Percentiles rank a stretch among this genome's conserved stretches.
Conservation (phyloP, 208 protist genomes). For the Wallacemonas collosoma region DNA sequence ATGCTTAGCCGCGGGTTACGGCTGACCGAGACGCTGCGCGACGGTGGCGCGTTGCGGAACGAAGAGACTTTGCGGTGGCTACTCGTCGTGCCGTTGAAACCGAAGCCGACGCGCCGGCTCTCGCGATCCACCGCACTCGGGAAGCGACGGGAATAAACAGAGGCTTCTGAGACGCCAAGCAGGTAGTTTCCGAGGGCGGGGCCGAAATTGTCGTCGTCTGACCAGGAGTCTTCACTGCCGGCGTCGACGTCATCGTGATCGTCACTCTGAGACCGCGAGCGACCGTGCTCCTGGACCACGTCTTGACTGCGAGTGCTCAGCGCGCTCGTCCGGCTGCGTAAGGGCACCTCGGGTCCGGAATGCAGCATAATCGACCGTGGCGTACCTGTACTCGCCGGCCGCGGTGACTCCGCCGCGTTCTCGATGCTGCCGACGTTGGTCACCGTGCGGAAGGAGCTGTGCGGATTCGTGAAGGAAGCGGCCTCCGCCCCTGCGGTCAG, state of each 20-base stretch:
- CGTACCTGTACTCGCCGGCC: not conserved
- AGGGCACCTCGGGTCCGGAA: not conserved
- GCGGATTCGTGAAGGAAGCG: not conserved
- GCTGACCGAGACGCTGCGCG: not conserved
- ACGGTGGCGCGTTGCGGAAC: not conserved
- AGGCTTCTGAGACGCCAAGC: slow-evolving; percentile 10
- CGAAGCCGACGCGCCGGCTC: slow-evolving; percentile 16
- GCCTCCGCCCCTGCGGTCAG: not conserved
- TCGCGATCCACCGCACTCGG: not conserved
- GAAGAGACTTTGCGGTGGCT: not conserved
- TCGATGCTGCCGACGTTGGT: not conserved
- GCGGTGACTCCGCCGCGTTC: not conserved
- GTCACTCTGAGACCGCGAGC: not conserved
- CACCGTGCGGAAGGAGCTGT: not conserved
- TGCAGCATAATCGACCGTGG: slow-evolving; percentile 14
- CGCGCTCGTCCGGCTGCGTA: not conserved
- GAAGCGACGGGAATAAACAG: slow-evolving; percentile 8
- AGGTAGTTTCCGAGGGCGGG: slow-evolving; percentile 1
- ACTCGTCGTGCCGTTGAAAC: slow-evolving; percentile 20
- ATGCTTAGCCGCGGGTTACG: slow-evolving; percentile 3
- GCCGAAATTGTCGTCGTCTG: slow-evolving; percentile 9
- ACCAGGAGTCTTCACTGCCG: slow-evolving; percentile 26
- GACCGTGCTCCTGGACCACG: not conserved
- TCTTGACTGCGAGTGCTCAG: slow-evolving; percentile 5
- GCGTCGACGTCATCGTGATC: not conserved